phyloP scores from a whole-genome alignment of 495 filamentous ascomycete genomes.

The Neurospora sublineolata region DNA sequence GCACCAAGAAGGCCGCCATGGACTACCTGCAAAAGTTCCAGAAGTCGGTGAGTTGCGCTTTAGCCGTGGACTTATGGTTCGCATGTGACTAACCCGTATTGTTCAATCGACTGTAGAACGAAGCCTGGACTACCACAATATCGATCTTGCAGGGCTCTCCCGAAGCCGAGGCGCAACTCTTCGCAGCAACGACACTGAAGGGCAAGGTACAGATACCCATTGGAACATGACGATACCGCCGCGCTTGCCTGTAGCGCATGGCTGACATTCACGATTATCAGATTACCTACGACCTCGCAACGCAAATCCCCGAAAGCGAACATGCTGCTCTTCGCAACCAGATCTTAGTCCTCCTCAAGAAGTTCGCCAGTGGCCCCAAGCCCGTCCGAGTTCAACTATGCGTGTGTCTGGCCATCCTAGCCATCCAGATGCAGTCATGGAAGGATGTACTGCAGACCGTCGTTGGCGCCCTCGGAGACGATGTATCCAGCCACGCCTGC shows the following conservation, averaged over 20 bases:
- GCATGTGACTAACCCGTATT: not conserved
- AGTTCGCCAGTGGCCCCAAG: constrained; percentile 70
- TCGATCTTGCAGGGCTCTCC: constrained; percentile 67
- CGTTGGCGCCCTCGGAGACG: constrained; percentile 64
- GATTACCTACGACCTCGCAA: constrained; percentile 39
- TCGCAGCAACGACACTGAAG: constrained; percentile 92
- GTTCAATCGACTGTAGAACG: constrained; percentile 40
- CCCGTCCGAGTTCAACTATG: constrained; percentile 90
- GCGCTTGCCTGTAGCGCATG: not conserved
- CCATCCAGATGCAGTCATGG: constrained; percentile 93
- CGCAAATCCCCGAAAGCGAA: constrained; percentile 66
- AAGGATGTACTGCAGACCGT: constrained; percentile 82
- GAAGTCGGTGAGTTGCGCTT: constrained; percentile 69
- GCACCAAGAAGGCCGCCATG: constrained; percentile 80
- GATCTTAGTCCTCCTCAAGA: constrained; percentile 63
- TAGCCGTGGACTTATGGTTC: not conserved
- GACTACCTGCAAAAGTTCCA: constrained; percentile 90
- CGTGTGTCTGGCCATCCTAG: constrained; percentile 85
- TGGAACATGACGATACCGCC: not conserved
- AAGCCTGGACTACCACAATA: constrained; percentile 84
- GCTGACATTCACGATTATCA: constrained; percentile 6
- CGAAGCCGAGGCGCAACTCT: constrained; percentile 76
- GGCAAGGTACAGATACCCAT: constrained; percentile 61
- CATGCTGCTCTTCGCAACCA: constrained; percentile 69
- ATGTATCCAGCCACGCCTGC: constrained; percentile 64